phyloP scores from a whole-genome alignment of 306 rosid genomes.

The Mimosa bimucronata region DNA sequence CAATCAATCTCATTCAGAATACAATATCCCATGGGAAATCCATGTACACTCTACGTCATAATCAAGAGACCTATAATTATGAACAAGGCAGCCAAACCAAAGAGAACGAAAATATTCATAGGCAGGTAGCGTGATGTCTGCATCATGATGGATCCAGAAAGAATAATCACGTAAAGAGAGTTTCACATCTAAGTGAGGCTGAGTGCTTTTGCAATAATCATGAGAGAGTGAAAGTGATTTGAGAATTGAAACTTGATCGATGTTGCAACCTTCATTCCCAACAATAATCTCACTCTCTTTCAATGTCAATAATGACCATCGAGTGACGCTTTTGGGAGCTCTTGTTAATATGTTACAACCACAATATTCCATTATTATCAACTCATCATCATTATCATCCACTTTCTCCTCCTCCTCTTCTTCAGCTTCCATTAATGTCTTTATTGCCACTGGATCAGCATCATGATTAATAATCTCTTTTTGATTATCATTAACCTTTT shows the following conservation, averaged over 20 bases:
- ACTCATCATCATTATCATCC: too few species aligned
- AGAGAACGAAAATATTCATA: too few species aligned
- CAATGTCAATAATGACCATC: neutral
- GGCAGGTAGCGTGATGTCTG: too few species aligned
- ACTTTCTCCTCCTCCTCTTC: neutral
- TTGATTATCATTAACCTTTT: too few species aligned
- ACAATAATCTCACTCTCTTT: neutral
- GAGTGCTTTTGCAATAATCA: neutral
- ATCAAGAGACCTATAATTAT: too few species aligned
- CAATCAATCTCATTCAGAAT: too few species aligned
- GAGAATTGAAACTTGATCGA: neutral
- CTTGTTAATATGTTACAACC: neutral
- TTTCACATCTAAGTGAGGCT: neutral
- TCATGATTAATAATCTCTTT: too few species aligned
- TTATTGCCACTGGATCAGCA: neutral
- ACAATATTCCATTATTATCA: too few species aligned
- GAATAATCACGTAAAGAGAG: neutral
- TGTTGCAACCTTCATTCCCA: neutral
- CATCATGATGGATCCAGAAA: too few species aligned
- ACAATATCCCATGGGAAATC: too few species aligned
- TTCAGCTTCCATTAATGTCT: neutral
- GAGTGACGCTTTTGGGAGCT: neutral
- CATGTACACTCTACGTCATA: too few species aligned
- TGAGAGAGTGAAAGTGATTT: neutral
- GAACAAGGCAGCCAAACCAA: too few species aligned